These are phyloP conservation scores for Globisporangium parvum DNA, from an alignment of 352 stramenopile genomes.

Conservation along the genomic window DNA sequence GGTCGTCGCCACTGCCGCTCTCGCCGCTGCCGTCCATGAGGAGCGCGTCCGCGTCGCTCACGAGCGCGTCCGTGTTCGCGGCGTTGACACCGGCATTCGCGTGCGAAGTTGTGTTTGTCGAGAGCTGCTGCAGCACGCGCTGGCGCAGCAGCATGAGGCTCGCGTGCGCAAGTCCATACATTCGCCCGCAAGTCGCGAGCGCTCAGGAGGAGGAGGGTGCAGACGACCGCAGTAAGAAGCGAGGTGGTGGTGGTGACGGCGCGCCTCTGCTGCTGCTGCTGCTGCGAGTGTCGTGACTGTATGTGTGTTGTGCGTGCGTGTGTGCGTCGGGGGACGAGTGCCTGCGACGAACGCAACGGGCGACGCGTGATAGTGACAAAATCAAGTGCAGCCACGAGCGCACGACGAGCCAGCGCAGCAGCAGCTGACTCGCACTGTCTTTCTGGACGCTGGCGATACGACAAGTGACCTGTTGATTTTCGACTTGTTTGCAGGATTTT, in stretches of 20 bases:
- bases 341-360: too few species aligned
- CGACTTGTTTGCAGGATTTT: too few species aligned
- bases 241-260: background rate
- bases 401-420: too few species aligned
- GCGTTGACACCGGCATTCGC: background rate
- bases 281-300: too few species aligned
- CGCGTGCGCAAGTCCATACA: conserved; percentile 14
- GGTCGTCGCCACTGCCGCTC: background rate
- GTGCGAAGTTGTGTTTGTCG: background rate
- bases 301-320: background rate
- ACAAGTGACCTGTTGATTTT: too few species aligned
- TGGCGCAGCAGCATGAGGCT: conserved; percentile 12
- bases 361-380: background rate
- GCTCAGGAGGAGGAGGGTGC: background rate
- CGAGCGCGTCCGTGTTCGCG: conserved; percentile 1
- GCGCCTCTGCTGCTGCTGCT: too few species aligned
- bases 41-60: conserved; percentile 5
- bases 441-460: too few species aligned
- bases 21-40: background rate
- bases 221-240: too few species aligned
- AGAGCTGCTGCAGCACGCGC: conserved; percentile 11
- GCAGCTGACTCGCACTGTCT: too few species aligned
- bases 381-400: background rate
- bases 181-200: conserved; percentile 6
- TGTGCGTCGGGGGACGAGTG: background rate